Evolutionary conservation across 2,329 filamentous ascomycete species (phyloP), one percentile per base, ranked within the genome.

Genomic region (Cercospora zeae-maydis): DNA sequence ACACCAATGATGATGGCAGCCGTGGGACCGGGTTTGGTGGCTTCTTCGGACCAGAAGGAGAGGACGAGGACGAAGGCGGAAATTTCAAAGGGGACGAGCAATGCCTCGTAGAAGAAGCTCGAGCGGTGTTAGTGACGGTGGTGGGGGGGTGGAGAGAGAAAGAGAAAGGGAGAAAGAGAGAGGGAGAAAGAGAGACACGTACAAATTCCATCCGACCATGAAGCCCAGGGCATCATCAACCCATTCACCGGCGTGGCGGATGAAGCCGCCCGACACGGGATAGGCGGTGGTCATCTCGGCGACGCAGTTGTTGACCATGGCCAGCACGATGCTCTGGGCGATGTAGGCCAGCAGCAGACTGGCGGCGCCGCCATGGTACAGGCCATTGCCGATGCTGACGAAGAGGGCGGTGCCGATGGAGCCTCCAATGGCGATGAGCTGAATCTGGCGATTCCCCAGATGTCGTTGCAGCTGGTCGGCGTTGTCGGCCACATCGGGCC

Each of bases 221-320:
- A 88, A 87, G 31, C 86, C 85, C 21, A 85, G 77, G 6, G 86
- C 80, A 14, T 88, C 85, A 71, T 88, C 86, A 10, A 85, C 84
- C 83, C 84, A 88, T 66, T 85, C 78, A 30, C 85, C 85, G 3
- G 85, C 85, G 69, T 88, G 80, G 63, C 86, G 84, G 66, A 89
- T 83, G 71, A 88, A 88, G 1, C 84, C 84, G 66, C 86, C 86
- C 45, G 80, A 82, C 52, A 89, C 81, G 24, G 87, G 86, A 80
- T 86, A 85, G 65, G 83, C 83, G 37, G 81, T 80, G 31, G 79
- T 82, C 86, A 89, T 88, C 73, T 89, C 86, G 8, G 86, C 86
- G 63, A 88, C 79, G 65, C 81, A 82, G 71, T 88, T 88, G 79
- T 88, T 88, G 71, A 88, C 83, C 52, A 86, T 77, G 24, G 78